Conservation (phyloP, 164 flowering plant species). For the Annona squamosa region DNA sequence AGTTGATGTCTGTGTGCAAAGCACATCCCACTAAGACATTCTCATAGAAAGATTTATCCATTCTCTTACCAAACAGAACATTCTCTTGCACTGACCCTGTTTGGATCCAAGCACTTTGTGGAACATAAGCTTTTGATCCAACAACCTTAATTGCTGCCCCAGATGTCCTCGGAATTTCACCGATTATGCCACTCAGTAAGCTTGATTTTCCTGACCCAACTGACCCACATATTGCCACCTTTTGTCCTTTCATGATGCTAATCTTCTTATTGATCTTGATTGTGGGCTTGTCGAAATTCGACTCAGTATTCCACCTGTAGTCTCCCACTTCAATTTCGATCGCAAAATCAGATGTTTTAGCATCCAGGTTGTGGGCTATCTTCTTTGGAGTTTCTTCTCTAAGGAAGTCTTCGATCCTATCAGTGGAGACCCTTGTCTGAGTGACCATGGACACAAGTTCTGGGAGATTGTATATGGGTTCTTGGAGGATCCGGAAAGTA, state of each 20-base stretch:
- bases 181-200: slow-evolving; percentile 61
- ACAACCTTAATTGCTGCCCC: slow-evolving; percentile 44
- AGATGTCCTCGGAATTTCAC: slow-evolving; percentile 56
- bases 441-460: slow-evolving; percentile 76
- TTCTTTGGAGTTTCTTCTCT: slow-evolving; percentile 42
- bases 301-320: slow-evolving; percentile 50
- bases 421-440: slow-evolving; percentile 75
- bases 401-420: slow-evolving; percentile 46
- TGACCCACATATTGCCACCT: slow-evolving; percentile 77
- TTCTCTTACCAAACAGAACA: slow-evolving; percentile 66
- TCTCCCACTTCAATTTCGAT: slow-evolving; percentile 53
- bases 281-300: slow-evolving; percentile 27
- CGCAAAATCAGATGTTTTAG: slow-evolving; percentile 25
- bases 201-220: slow-evolving; percentile 89
- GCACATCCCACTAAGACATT: slow-evolving; percentile 67
- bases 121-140: slow-evolving; percentile 76
- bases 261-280: slow-evolving; percentile 41
- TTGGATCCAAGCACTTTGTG: slow-evolving; percentile 86
- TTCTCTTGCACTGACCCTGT: slow-evolving; percentile 74
- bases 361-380: slow-evolving; percentile 3
- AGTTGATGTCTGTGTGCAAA: slow-evolving; percentile 49
- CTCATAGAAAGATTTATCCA: slow-evolving; percentile 40
- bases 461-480: slow-evolving; percentile 80
- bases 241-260: slow-evolving; percentile 43
- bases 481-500: slow-evolving; percentile 76